phyloP scores from a whole-genome alignment of 1,284 basidiomycete species.

The Cryptococcus wingfieldii region DNA sequence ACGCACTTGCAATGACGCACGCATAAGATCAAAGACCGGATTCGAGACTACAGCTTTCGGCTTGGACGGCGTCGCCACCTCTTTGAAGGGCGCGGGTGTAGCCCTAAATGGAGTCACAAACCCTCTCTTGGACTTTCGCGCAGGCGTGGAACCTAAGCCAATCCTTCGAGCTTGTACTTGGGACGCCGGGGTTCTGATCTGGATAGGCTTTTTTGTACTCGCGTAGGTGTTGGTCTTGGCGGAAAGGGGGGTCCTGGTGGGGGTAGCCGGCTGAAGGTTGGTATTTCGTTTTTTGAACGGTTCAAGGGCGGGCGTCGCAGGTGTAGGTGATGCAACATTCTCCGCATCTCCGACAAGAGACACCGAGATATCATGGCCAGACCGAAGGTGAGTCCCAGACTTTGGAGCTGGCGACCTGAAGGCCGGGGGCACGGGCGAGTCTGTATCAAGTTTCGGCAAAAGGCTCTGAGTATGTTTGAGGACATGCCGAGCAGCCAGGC shows the following conservation, averaged over 20 bases:
- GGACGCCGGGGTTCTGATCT: slow-evolving; percentile 28
- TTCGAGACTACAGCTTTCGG: not conserved
- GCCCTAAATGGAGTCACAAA: slow-evolving; percentile 47
- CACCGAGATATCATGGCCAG: slow-evolving; percentile 5
- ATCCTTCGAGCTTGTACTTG: slow-evolving; percentile 30
- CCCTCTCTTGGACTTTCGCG: slow-evolving; percentile 11
- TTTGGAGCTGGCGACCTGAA: not conserved
- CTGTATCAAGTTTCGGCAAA: too few relatives aligned
- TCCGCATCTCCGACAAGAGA: slow-evolving; percentile 1
- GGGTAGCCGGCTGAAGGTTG: slow-evolving; percentile 8
- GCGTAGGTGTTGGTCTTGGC: slow-evolving; percentile 29
- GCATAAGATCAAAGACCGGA: slow-evolving; percentile 40
- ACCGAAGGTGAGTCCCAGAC: slow-evolving; percentile 13
- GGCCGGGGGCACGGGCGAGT: not conserved
- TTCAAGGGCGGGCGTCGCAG: not conserved
- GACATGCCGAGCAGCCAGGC: slow-evolving; percentile 9
- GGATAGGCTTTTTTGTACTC: slow-evolving; percentile 17
- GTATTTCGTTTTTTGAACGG: not conserved
- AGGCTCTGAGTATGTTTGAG: too few relatives aligned
- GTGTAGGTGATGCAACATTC: not conserved
- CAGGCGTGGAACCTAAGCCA: slow-evolving; percentile 38
- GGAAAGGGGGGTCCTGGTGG: slow-evolving; percentile 23
- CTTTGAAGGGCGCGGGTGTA: not conserved
- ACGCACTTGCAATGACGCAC: slow-evolving; percentile 22
- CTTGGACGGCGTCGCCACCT: not conserved